Base-by-base conservation (phyloP, 2,329 filamentous ascomycete genomes). In the Trichothecium roseum region DNA sequence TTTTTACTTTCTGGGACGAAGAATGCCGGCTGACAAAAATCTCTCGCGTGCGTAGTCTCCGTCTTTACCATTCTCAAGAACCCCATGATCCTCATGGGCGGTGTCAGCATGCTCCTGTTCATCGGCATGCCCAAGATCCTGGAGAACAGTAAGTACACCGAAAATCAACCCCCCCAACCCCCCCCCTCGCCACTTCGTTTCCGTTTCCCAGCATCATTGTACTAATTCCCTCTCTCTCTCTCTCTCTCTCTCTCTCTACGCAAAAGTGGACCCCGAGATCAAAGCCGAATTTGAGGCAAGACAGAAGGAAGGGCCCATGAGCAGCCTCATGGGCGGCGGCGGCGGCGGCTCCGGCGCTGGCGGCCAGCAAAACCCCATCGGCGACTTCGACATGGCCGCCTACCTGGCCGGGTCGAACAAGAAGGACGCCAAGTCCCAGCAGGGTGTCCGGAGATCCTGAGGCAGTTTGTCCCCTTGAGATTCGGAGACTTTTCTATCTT, bases 201-300 rank as follows among this genome's bases (percentile, higher is more conserved):
- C n/a, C n/a, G n/a, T n/a, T n/a, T n/a, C n/a, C n/a, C n/a, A n/a
- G n/a, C n/a, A n/a, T n/a, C n/a, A n/a, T n/a, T n/a, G n/a, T n/a
- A n/a, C n/a, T n/a, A n/a, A n/a, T n/a, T n/a, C n/a, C n/a, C n/a
- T n/a, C n/a, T n/a, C n/a, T n/a, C n/a, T n/a, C n/a, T n/a, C n/a
- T n/a, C n/a, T n/a, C n/a, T n/a, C n/a, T n/a, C n/a, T n/a, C n/a
- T n/a, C n/a, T n/a, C n/a, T n/a, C n/a, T n/a, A n/a, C n/a, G n/a
- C n/a, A n/a, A n/a, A n/a, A 95, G 88, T 98, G 88, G 91, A 96
- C 55, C 86, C 86, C n/a, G 91, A 98, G 59, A 83, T 85, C 63
- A 80, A 80, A 49, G 85, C 84, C 49, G 91, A 96, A 56, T 94
- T 91, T 54, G 87, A 95, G 56, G 84, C 86, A 51, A 81, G 86